Conservation (phyloP, 2,329 filamentous ascomycete genomes). For the Neonectria ditissima region DNA sequence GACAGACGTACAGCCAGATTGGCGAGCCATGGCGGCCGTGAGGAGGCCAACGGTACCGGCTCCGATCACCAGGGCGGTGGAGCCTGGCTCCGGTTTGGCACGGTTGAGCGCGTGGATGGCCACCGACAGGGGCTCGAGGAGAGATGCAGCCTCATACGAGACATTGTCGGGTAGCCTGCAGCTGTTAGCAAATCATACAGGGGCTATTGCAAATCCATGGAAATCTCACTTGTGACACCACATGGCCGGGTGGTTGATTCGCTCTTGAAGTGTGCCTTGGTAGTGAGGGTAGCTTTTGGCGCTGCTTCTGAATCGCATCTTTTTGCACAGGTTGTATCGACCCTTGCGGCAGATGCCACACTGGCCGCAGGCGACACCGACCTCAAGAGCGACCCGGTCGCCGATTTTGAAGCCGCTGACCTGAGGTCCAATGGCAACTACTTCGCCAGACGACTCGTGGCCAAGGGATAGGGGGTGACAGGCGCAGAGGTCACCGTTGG, state of each 20-base stretch:
- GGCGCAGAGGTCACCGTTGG: constrained; percentile 76
- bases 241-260: constrained; percentile 70
- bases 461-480: constrained; percentile 73
- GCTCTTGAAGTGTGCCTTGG: constrained; percentile 72
- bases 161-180: constrained; percentile 68
- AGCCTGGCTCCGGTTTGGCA: constrained; percentile 63
- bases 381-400: constrained; percentile 69
- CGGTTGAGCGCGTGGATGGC: constrained; percentile 72
- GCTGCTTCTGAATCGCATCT: constrained; percentile 71
- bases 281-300: constrained; percentile 73
- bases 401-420: constrained; percentile 65
- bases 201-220: constrained; percentile 3
- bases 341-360: constrained; percentile 65
- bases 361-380: constrained; percentile 65
- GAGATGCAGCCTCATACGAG: constrained; percentile 69
- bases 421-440: constrained; percentile 66
- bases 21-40: constrained; percentile 71
- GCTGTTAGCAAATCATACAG: constrained; percentile 19
- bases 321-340: constrained; percentile 72
- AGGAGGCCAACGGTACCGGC: constrained; percentile 73
- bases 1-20: constrained; percentile 69
- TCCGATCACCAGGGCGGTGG: constrained; percentile 72
- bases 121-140: constrained; percentile 72
- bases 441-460: constrained; percentile 71
- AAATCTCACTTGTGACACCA: constrained; percentile 70